Evolutionary conservation across 345 rosid genomes (phyloP).

Genomic region (Citrus inodora): DNA sequence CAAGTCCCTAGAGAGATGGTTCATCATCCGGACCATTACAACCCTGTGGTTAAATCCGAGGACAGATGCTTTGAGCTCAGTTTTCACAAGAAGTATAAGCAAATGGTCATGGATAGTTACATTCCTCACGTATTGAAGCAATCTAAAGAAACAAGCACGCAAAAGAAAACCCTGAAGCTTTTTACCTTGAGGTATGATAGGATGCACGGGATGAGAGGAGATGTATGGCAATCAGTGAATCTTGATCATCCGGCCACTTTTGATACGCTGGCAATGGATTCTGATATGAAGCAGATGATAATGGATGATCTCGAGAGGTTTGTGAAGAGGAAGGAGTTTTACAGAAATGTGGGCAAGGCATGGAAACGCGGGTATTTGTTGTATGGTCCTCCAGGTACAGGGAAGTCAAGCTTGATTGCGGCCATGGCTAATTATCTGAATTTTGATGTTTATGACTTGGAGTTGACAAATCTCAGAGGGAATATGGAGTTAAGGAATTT

Average conservation of each 20-base stretch:
- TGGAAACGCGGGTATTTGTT: conserved; percentile 32
- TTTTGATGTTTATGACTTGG: conserved; percentile 21
- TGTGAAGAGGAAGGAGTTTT: conserved; percentile 27
- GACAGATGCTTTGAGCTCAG: conserved; percentile 21
- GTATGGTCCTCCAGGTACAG: conserved; percentile 31
- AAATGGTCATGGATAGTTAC: conserved; percentile 23
- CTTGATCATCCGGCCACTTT: conserved; percentile 32
- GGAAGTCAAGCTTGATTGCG: conserved; percentile 35
- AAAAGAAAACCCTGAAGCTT: conserved; percentile 24
- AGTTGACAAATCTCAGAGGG: conserved; percentile 20
- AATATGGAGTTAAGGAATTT: conserved; percentile 20
- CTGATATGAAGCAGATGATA: conserved; percentile 18
- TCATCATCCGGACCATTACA: not conserved
- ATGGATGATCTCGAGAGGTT: conserved; percentile 33
- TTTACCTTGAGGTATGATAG: conserved; percentile 16
- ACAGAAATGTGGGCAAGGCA: conserved; percentile 30
- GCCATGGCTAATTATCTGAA: conserved; percentile 31
- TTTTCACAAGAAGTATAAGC: conserved; percentile 35
- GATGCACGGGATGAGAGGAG: not conserved
- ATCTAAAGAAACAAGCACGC: conserved; percentile 13
- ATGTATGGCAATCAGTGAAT: conserved; percentile 28
- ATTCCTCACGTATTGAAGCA: conserved; percentile 20
- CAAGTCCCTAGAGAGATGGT: not conserved
- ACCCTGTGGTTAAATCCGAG: not conserved
- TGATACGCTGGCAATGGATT: conserved; percentile 27